Evolutionary conservation across 345 rosid species (phyloP), one percentile per base, ranked within the genome.

Genomic region (Moricandia moricandioides): DNA sequence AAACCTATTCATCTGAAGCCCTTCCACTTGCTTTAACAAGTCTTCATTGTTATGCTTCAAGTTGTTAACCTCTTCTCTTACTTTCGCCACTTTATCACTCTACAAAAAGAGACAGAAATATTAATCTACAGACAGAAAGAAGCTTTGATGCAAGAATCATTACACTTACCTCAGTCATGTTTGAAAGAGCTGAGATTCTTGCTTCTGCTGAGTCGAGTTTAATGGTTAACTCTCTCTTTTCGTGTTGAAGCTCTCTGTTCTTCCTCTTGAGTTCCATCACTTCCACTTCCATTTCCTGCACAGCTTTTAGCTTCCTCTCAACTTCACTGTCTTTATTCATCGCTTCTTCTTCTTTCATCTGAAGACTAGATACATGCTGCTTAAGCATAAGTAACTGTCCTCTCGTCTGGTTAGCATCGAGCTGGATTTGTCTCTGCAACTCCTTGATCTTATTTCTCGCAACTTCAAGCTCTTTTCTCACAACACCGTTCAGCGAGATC

Each of bases 1-100:
- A 66, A 95, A 95, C 73, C 97, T 86, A 78, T 89, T 90, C 94
- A 92, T 85, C 77, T 95, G 99, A 81, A 95, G 97, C 35, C 97
- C 97, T 89, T 95, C 97, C 62, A 92, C 97, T 88, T 95, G 99
- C 85, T 92, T 95, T 80, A 80, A 47, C 77, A 95, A 82, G 79
- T 95, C 97, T 65, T 92, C 97, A 69, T 94, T 90, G 39, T 85
- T 78, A 79, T 90, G 98, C 86, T 83, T 88, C 65, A 92, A 77
- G 62, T 78, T 86, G 78, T 79, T 90, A 71, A 88, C 93, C 73
- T 95, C 97, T 69, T 89, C 93, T 74, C 93, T 86, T 71, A 80
- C 96, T 51, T 74, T 83, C 51, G 90, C 96, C 75, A 85, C 91
- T 86, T 85, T 86, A 62, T 92, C 99, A 26, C 76, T 90, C 99